Conservation (phyloP, 2,329 filamentous ascomycete genomes). For the Harringtonia aguacate region DNA sequence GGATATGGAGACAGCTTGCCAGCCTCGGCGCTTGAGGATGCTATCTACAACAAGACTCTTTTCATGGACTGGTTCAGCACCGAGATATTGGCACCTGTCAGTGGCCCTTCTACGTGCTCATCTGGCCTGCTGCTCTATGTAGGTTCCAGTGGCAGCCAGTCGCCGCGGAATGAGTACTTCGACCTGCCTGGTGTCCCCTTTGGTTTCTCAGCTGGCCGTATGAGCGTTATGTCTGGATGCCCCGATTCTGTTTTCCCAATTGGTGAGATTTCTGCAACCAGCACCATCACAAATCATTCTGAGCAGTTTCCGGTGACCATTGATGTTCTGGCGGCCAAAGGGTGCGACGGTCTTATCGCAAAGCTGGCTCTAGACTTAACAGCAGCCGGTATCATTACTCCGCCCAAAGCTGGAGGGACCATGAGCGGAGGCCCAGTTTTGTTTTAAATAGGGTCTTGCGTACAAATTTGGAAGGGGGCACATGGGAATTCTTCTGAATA, state of each 20-base stretch:
- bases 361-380: constrained; percentile 40
- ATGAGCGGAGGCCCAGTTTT: too few relatives aligned
- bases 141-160: constrained; percentile 15
- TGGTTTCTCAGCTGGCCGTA: constrained; percentile 29
- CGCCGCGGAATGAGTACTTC: constrained; percentile 25
- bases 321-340: constrained; percentile 44
- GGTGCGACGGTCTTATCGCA: constrained; percentile 50
- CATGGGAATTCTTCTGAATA: too few relatives aligned
- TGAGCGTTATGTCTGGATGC: constrained; percentile 23
- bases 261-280: constrained; percentile 24
- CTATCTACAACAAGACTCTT: constrained; percentile 36
- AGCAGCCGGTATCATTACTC: constrained; percentile 33
- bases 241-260: constrained; percentile 32
- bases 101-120: constrained; percentile 30
- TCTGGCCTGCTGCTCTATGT: constrained; percentile 37
- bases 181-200: constrained; percentile 30
- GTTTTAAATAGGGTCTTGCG: too few relatives aligned
- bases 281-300: constrained; percentile 30
- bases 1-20: constrained; percentile 21
- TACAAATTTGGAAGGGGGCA: too few relatives aligned
- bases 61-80: constrained; percentile 35
- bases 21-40: constrained; percentile 20
- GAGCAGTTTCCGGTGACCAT: constrained; percentile 46
- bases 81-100: constrained; percentile 29
- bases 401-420: constrained; percentile 21